Base-by-base conservation (phyloP, 495 filamentous ascomycete species). In the Elasticomyces elasticus region DNA sequence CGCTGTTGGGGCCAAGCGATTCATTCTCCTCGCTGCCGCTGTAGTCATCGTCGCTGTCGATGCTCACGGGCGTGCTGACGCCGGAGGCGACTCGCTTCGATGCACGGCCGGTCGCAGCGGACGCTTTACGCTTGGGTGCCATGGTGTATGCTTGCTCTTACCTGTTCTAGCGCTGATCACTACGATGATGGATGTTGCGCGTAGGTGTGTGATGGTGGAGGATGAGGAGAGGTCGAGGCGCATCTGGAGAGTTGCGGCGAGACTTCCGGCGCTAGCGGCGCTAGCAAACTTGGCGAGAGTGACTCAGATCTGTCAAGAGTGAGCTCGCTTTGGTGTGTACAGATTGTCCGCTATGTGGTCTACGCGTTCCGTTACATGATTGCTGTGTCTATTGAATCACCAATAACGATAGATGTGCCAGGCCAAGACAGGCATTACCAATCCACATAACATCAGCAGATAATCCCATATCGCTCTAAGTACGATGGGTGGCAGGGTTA, bases 51-150 rank as follows among this genome's bases (percentile, higher is more conserved):
- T 62, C 59, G 54, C 53, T 58, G 26, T 33, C 48, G 41, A 49
- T 49, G 44, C 61, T 63, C 26, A 59, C 58, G 6, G 63, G 63
- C 35, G 63, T 65, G 38, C 54, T 58, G 26, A 61, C 49, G 24
- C 63, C 63, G 24, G 63, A 65, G 25, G 59, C 63, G 20, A 56
- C 53, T 26, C 63, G 60, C 40, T 63, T 65, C 9, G 45, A 30
- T 12, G 63, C 43, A 3, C 60, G 60, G 1, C 57, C 56, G 44
- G 23, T 53, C 19, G 43, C 49, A 2, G 49, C 49, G 15, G 50
- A 22, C 25, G 63, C 63, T 37, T 65, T 65, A 46, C 63, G 63
- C 41, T 65, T 65, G 24, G 59, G 54, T 10, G 59, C 49, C 59
- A 62, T 62, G 10, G 3, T 15, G 3, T 19, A n/a, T 40, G 4